These are phyloP conservation scores for Reticulascus tulasneorum DNA, from an alignment of 2,329 filamentous ascomycete genomes.

Conservation along the genomic window DNA sequence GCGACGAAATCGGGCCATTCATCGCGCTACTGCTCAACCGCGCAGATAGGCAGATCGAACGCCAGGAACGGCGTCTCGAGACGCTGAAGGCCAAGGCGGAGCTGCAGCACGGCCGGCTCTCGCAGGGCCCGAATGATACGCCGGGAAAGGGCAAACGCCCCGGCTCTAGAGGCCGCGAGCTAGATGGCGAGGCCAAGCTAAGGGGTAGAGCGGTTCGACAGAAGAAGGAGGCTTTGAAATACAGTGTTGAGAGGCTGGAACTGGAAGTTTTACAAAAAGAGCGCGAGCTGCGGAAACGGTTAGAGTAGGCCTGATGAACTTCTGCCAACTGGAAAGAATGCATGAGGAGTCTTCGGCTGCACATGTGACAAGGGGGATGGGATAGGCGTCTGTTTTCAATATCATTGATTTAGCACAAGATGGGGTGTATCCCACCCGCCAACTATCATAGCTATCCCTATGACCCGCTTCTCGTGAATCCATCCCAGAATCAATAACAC, in stretches of 20 bases:
- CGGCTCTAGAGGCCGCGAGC: constrained; percentile 19
- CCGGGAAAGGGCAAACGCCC: constrained; percentile 19
- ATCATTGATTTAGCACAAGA: too few relatives aligned
- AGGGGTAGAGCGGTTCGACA: constrained; percentile 62
- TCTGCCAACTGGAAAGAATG: constrained; percentile 4
- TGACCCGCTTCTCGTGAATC: constrained; percentile 14
- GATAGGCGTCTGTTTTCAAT: too few relatives aligned
- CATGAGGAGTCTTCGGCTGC: neutral
- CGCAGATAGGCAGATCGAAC: constrained; percentile 79
- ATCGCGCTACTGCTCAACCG: constrained; percentile 74
- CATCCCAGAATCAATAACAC: constrained; percentile 7
- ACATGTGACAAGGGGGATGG: neutral
- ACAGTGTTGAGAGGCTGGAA: constrained; percentile 81
- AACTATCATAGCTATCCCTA: constrained; percentile 13
- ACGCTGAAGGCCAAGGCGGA: constrained; percentile 78
- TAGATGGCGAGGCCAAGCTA: constrained; percentile 52
- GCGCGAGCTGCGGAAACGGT: constrained; percentile 50
- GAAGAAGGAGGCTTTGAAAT: constrained; percentile 81
- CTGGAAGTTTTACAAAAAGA: constrained; percentile 78
- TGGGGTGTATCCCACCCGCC: constrained; percentile 12
- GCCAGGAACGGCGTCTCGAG: constrained; percentile 77
- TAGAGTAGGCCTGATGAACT: constrained; percentile 38
- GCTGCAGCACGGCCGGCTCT: constrained; percentile 69
- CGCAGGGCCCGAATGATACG: constrained; percentile 20
- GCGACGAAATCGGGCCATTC: constrained; percentile 86